Evolutionary conservation across 2,329 filamentous ascomycete genomes (phyloP), one percentile per base, ranked within the genome.

Genomic region (Ilyonectria robusta): DNA sequence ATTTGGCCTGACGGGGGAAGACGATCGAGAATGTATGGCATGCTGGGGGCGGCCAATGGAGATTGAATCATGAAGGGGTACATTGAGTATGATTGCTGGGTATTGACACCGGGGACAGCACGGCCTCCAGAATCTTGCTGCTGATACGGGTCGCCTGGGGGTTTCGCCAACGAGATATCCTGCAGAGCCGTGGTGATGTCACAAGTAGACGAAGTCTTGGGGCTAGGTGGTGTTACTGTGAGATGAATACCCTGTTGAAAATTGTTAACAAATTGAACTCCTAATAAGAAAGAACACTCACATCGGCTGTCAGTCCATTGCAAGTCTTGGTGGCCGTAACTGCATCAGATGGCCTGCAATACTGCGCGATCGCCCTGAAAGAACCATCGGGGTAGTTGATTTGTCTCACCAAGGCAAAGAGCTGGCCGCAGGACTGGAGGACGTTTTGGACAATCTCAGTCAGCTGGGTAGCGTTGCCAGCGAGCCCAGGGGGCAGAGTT

Each of bases 311-410:
- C 5, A 73, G 54, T 7, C 71, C 66, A 23, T 70, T 72, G 50
- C 83, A 81, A 62, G 79, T 80, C 8, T 80, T 74, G 4, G 84
- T 78, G 6, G 84, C 84, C 5, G 73, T 72, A 17, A 81, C 51
- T 10, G 85, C 85, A 58, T 83, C 76, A 2, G 83, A 80, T 23
- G 82, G 79, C 66, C 89, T 86, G 59, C 83, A 84, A 64, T 85
- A 90, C 71, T 90, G 88, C 2, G 84, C 83, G 53, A 88, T 77
- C 8, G 85, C 84, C 59, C 80, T 82, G 68, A 87, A 82, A 6
- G 83, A 73, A 8, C 81, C 84, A 35, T 83, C 81, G 10, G 82
- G 79, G 7, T 81, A 81, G 13, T 79, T 80, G 15, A 78, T 72
- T 13, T 82, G 77, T 35, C 81, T 81, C 55, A 86, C 81, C 70